Conservation (phyloP, 345 rosid species). For the Gynandropsis gynandra region DNA sequence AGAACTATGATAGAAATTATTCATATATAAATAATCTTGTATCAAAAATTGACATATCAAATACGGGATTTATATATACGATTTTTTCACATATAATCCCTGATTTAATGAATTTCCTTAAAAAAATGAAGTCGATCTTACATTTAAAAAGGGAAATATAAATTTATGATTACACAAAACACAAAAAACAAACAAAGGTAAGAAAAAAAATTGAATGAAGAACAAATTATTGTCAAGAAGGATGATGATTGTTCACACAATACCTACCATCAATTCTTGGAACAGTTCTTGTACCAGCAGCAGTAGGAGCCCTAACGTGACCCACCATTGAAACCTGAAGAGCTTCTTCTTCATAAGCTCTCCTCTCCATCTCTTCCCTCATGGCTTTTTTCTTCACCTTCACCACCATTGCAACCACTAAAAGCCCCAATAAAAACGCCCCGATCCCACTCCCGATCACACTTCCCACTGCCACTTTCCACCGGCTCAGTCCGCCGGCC, state of each 20-base stretch:
- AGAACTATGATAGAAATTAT: no score
- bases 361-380: constrained; percentile 33
- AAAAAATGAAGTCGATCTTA: no score
- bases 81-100: no score
- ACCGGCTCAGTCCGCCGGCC: constrained; percentile 24
- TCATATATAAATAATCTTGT: no score
- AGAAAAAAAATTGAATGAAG: no score
- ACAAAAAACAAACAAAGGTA: no score
- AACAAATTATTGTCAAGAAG: no score
- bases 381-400: constrained; percentile 31
- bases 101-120: no score
- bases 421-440: constrained; percentile 23
- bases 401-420: constrained; percentile 32
- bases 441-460: constrained; percentile 27
- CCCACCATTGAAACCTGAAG: constrained; percentile 34
- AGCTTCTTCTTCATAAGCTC: constrained; percentile 35
- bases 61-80: no score
- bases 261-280: constrained; percentile 25
- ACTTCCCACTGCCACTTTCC: constrained; percentile 34
- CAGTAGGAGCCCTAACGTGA: constrained; percentile 30
- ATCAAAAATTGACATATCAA: no score
- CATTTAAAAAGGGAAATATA: no score
- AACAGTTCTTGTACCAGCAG: constrained; percentile 25
- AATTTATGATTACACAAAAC: no score
- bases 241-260: not conserved